Evolutionary conservation across 225 moss, liverwort and hornwort genomes (phyloP), one percentile per base, ranked within the genome.

Genomic region (Bryoerythrophyllum caledonicum): DNA sequence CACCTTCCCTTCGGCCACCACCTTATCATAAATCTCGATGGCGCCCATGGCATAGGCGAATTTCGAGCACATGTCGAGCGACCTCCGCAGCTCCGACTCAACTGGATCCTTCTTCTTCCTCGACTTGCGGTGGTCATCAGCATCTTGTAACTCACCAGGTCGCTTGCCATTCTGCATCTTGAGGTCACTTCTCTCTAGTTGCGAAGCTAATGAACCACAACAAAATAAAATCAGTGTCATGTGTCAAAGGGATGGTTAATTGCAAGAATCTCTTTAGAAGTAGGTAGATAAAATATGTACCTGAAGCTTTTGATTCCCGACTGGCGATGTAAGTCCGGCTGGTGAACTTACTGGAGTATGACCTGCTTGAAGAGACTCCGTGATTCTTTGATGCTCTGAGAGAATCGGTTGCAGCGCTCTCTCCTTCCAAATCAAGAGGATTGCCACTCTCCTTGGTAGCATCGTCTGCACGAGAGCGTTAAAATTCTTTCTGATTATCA

Each of bases 31-130:
- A 9, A 89, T 78, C 21, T 82, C 83, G 21, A 93, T 71, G 10
- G 93, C 93, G 52, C 81, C 75, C 55, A 89, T 67, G 1, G 80
- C 89, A 84, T 90, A 78, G 34, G 87, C 93, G 46, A 77, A 79
- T 75, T 93, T 93, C 16, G 93, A 93, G 63, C 89, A 91, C 89
- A 87, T 88, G 77, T 93, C 91, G 28, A 93, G 82, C 23, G 88
- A 86, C 68, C 89, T 85, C 19, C 89, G 91, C 51, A 93, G 86
- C 65, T 75, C 65, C 15, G 89, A 83, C 63, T 93, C 93, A 1
- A 65, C 76, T 30, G 91, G 64, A 56, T 77, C 81, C 51, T 70
- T 78, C 72, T 88, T 93, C 82, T 85, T 86, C 69, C 79, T 93
- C 11, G 44, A 34, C 72, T 84, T 92, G 44, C 53, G 74, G 41